Conservation (phyloP, 202 grass and related monocot genomes). For the Carex sylvatica region DNA sequence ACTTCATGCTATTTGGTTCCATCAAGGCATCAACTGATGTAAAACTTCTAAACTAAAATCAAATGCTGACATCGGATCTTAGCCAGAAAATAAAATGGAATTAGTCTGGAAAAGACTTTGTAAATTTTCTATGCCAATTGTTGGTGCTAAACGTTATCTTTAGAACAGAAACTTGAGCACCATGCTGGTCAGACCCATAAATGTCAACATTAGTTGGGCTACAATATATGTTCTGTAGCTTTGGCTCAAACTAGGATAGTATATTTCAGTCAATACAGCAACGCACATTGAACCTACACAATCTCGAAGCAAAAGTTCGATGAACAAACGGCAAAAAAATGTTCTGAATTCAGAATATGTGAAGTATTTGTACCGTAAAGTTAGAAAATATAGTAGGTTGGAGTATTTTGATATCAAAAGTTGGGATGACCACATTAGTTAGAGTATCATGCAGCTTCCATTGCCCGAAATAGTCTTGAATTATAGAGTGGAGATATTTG, state of each 20-base stretch:
- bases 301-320: not conserved
- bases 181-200: not conserved
- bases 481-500: slow-evolving; percentile 52
- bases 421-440: slow-evolving; percentile 64
- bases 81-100: not conserved
- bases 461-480: slow-evolving; percentile 37
- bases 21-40: not conserved
- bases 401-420: slow-evolving; percentile 55
- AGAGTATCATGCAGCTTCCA: slow-evolving; percentile 36
- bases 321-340: not conserved
- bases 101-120: not conserved
- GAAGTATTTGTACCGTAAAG: slow-evolving; percentile 40
- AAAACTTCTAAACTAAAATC: not conserved
- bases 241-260: no score
- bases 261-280: no score
- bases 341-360: not conserved
- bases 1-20: not conserved
- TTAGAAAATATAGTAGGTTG: slow-evolving; percentile 68
- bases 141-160: not conserved
- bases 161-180: not conserved
- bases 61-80: not conserved
- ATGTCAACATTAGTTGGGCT: not conserved
- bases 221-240: not conserved
- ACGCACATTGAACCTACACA: no score
- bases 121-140: not conserved